These are phyloP conservation scores for Candida odintsovae DNA, from an alignment of 805 yeast species.

Conservation along the genomic window DNA sequence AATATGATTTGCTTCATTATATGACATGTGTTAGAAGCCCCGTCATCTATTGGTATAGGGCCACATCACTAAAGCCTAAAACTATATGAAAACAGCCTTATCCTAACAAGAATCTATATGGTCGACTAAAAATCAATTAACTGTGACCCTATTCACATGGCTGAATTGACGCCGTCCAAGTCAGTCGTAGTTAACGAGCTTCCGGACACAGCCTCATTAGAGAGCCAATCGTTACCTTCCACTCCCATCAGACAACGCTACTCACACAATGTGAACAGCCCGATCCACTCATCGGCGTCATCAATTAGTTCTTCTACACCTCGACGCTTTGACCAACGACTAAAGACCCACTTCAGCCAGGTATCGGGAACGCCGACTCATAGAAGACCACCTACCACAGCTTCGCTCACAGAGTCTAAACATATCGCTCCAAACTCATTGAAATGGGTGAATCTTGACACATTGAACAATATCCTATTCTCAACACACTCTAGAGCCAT, in stretches of 20 bases:
- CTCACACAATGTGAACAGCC: not conserved
- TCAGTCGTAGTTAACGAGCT: not conserved
- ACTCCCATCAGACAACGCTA: not conserved
- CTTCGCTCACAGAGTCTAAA: not conserved
- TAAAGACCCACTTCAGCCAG: constrained; percentile 2
- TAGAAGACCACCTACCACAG: not conserved
- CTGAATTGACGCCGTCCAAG: not conserved
- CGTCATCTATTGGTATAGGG: no score
- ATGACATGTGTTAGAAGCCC: no score
- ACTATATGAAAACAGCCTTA: not conserved
- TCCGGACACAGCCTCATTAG: not conserved
- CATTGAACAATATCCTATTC: constrained; percentile 30
- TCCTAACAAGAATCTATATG: no score
- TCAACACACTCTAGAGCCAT: constrained; percentile 27
- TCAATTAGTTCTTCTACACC: constrained; percentile 4
- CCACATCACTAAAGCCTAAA: not conserved
- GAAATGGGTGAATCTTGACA: constrained; percentile 37
- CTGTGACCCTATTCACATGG: not conserved
- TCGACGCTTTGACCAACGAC: constrained; percentile 7
- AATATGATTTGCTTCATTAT: no score
- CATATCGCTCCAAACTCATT: not conserved
- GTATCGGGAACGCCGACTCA: not conserved
- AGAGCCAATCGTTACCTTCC: not conserved
- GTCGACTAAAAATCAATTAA: not conserved
- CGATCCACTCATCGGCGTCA: constrained; percentile 5